Evolutionary conservation across 257 asterid genomes (phyloP).

Genomic region (Solanum acaule): DNA sequence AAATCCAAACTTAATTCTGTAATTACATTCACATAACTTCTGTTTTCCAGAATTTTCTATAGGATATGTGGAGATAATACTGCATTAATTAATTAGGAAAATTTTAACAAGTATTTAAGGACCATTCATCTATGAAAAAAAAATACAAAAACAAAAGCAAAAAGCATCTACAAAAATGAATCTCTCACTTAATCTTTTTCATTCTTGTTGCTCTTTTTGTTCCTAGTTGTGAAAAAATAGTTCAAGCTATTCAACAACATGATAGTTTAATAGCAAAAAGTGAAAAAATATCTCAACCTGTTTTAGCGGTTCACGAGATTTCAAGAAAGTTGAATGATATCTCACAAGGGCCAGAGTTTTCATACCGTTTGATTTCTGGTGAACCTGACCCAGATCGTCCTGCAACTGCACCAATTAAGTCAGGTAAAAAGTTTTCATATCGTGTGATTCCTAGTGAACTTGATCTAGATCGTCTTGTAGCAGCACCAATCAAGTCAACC

Average conservation of each 20-base stretch:
- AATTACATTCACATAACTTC: neutral
- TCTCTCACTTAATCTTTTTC: neutral
- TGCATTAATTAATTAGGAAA: neutral
- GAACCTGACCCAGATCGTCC: neutral
- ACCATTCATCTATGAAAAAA: neutral
- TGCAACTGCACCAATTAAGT: neutral
- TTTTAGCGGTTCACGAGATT: neutral
- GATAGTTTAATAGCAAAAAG: neutral
- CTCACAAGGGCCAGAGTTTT: neutral
- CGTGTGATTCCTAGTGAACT: neutral
- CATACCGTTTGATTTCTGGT: neutral
- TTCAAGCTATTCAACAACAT: neutral
- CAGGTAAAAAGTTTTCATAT: accelerated
- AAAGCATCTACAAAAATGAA: neutral
- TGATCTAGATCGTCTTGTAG: neutral
- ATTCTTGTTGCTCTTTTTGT: neutral
- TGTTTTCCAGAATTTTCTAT: neutral
- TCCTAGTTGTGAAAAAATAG: neutral
- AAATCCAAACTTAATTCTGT: neutral
- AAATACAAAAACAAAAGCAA: neutral
- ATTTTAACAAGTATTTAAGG: neutral
- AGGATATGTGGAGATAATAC: neutral
- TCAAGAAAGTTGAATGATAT: neutral
- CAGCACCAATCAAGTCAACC: neutral
- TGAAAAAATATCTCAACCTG: neutral